Evolutionary conservation across 2,329 filamentous ascomycete species (phyloP).

Genomic region (Rhexocercosporidium sp.): DNA sequence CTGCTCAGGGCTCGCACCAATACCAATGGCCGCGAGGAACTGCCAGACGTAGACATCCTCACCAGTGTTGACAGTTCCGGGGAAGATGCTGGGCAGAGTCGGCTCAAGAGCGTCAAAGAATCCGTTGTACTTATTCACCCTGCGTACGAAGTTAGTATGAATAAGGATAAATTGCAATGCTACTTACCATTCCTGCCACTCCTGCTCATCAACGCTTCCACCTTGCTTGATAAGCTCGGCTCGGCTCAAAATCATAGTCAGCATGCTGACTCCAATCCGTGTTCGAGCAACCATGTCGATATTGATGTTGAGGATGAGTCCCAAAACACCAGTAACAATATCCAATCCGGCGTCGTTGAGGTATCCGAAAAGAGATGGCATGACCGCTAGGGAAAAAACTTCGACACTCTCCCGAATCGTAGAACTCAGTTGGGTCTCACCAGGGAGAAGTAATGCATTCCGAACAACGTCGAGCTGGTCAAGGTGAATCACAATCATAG

Average conservation of each 20-base stretch:
- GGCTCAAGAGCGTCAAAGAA: conserved; percentile 90
- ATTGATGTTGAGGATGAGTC: conserved; percentile 81
- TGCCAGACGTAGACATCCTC: conserved; percentile 99
- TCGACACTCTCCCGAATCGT: conserved; percentile 90
- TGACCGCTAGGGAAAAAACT: conserved; percentile 84
- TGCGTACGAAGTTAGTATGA: conserved; percentile 47
- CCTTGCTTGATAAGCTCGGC: conserved; percentile 92
- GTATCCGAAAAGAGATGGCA: conserved; percentile 88
- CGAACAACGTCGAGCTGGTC: conserved; percentile 91
- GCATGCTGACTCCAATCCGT: conserved; percentile 83
- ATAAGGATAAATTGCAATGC: conserved; percentile 17
- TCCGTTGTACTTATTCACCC: conserved; percentile 79
- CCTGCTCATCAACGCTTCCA: conserved; percentile 69
- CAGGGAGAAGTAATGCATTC: conserved; percentile 74
- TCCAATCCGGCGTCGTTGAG: conserved; percentile 89
- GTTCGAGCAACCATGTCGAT: conserved; percentile 85
- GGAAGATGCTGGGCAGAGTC: conserved; percentile 84
- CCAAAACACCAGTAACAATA: conserved; percentile 88
- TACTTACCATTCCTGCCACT: conserved; percentile 79
- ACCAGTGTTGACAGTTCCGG: conserved; percentile 84
- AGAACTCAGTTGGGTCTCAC: conserved; percentile 74
- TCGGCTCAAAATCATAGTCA: conserved; percentile 93
- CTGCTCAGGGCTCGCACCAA: conserved; percentile 90
- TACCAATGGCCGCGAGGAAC: conserved; percentile 92
- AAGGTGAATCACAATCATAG: conserved; percentile 92